phyloP scores from a whole-genome alignment of 345 rosid species.

The Salix caprea region DNA sequence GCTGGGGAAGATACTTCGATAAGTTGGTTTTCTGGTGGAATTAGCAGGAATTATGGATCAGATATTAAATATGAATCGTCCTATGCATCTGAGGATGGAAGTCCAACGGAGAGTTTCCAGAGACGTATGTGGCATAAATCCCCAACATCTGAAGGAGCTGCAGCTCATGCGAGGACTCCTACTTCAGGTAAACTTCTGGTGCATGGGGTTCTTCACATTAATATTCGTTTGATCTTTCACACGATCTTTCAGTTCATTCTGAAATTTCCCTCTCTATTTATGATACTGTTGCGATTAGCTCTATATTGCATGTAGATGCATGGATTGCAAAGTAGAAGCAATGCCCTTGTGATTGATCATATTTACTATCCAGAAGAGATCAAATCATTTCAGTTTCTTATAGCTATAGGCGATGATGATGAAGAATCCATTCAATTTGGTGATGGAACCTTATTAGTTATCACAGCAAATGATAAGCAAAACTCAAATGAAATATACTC shows the following conservation, averaged over 20 bases:
- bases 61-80: conserved; percentile 57
- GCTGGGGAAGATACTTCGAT: conserved; percentile 86
- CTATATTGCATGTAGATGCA: neutral
- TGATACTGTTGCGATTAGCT: neutral
- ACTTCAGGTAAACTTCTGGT: conserved; percentile 56
- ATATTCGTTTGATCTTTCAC: neutral
- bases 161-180: conserved; percentile 37
- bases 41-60: conserved; percentile 46
- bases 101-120: conserved; percentile 52
- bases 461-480: neutral
- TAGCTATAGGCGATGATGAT: neutral
- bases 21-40: conserved; percentile 65
- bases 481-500: neutral
- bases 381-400: neutral
- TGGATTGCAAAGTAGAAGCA: neutral
- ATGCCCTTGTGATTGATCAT: neutral
- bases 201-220: neutral
- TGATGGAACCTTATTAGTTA: neutral
- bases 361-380: neutral
- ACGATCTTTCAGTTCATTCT: neutral
- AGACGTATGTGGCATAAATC: conserved; percentile 62
- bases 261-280: neutral
- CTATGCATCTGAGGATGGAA: conserved; percentile 63
- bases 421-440: neutral
- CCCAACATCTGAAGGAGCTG: conserved; percentile 47